Base-by-base conservation (phyloP, 148 eudicot genomes). In the Pharnaceum exiguum region DNA sequence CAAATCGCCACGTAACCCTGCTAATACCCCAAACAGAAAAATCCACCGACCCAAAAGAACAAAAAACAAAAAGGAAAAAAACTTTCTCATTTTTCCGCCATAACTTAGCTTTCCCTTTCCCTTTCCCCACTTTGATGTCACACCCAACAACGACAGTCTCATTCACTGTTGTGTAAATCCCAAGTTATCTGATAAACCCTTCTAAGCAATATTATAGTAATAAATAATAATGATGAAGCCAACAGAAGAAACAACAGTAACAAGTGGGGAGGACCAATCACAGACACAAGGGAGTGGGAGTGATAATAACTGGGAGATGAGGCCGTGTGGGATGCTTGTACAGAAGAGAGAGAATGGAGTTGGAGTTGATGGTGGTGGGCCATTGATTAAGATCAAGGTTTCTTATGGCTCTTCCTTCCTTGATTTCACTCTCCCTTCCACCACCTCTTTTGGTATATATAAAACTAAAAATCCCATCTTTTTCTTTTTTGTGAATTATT, bases 381-480 rank as follows among this genome's bases (percentile, higher is more conserved):
- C 70, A 7, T 27, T 51, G 10, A 72, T 69, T 54, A 70, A 75
- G 65, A 70, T 82, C 72, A 84, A 79, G 69, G 83, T 85, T 62
- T 60, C 74, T 35, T 76, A 68, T 62, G 96, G 85, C 21, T 63
- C 78, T 7, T 67, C 71, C 62, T 46, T 63, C 21, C 58, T 57
- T 50, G 85, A 77, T 45, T 66, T 89, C 39, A 37, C 54, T 29
- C 70, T 78, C 16, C 78, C 80, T 37, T 60, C 79, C 52, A 71
- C 67, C 16, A 71, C 75, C 56, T 75, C 79, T 68, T 84, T 89
- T 59, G 93, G 96, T 89, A 52, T 25, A 45, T 31, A 39, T 31
- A 38, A 22, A n/a, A n/a, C 43, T 44, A 2, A 26, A 16, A 17
- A 37, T 62, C 5, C 42, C 0, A 5, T 12, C 19, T 21, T 62